Conservation (phyloP, 1,284 basidiomycete genomes). For the Cystobasidium sp. region DNA sequence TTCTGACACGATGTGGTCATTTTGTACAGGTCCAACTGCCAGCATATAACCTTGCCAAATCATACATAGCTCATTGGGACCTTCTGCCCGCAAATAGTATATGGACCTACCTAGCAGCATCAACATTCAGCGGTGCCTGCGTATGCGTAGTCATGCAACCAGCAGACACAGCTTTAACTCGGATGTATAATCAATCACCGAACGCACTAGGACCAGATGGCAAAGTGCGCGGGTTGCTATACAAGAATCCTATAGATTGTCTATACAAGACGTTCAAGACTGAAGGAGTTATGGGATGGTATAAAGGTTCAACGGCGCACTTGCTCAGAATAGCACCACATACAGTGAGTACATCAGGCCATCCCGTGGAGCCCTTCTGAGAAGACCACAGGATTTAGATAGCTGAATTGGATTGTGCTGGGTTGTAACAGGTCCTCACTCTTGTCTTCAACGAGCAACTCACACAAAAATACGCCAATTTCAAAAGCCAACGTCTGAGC, state of each 20-base stretch:
- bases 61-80: constrained; percentile 66
- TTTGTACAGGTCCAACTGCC: constrained; percentile 80
- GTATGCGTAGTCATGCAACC: constrained; percentile 65
- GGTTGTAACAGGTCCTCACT: constrained; percentile 49
- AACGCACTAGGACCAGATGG: constrained; percentile 61
- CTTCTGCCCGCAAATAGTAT: constrained; percentile 68
- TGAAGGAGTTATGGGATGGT: constrained; percentile 88
- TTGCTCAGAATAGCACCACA: constrained; percentile 90
- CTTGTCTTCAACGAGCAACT: constrained; percentile 51
- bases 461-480: constrained; percentile 26
- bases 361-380: neutral
- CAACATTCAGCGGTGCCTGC: constrained; percentile 85
- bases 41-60: constrained; percentile 91
- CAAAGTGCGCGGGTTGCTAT: constrained; percentile 73
- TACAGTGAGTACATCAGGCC: constrained; percentile 59
- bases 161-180: constrained; percentile 69
- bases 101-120: constrained; percentile 86
- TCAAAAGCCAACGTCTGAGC: constrained; percentile 24
- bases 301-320: constrained; percentile 92
- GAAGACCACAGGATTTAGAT: neutral
- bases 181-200: constrained; percentile 86
- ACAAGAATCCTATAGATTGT: constrained; percentile 61
- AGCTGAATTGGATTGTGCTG: neutral
- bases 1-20: neutral
- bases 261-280: constrained; percentile 91